Conservation (phyloP, 2,329 filamentous ascomycete species). For the Sporothrix humicola region DNA sequence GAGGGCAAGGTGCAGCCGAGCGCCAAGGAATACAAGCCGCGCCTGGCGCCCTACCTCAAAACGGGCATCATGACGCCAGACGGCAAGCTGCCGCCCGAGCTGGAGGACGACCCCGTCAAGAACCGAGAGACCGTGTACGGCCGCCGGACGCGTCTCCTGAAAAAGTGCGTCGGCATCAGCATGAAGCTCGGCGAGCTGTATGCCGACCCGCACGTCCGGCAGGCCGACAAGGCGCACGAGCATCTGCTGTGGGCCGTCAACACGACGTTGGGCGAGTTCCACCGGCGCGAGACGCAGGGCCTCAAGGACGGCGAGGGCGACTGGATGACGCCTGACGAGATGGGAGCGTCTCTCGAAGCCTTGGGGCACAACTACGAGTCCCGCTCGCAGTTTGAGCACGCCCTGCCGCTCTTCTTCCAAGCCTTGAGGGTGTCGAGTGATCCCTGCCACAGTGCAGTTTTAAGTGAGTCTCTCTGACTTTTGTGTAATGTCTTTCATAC, state of each 20-base stretch:
- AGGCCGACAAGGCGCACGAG: conserved; percentile 76
- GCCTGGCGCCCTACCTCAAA: conserved; percentile 29
- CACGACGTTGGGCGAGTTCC: conserved; percentile 74
- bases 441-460: conserved; percentile 77
- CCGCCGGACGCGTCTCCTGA: conserved; percentile 70
- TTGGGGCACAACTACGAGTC: conserved; percentile 78
- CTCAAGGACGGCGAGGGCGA: conserved; percentile 71
- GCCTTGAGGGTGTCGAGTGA: conserved; percentile 71
- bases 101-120: no score
- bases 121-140: conserved; percentile 57
- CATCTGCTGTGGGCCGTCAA: conserved; percentile 81
- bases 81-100: no score
- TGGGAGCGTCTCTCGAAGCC: conserved; percentile 76
- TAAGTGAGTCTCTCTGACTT: no score
- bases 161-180: conserved; percentile 74
- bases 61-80: neutral
- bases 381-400: conserved; percentile 76
- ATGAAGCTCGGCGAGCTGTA: conserved; percentile 88
- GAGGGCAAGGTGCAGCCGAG: conserved; percentile 46
- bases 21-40: conserved; percentile 20
- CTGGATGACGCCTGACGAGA: conserved; percentile 73
- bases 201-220: conserved; percentile 73
- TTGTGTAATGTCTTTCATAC: no score
- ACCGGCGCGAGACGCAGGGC: conserved; percentile 69
- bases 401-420: conserved; percentile 85